A percentile compares a stretch with the other conserved stretches of the same genome.
Conservation (phyloP, 2,329 filamentous ascomycete genomes). For the Stachybotrys chartarum region DNA sequence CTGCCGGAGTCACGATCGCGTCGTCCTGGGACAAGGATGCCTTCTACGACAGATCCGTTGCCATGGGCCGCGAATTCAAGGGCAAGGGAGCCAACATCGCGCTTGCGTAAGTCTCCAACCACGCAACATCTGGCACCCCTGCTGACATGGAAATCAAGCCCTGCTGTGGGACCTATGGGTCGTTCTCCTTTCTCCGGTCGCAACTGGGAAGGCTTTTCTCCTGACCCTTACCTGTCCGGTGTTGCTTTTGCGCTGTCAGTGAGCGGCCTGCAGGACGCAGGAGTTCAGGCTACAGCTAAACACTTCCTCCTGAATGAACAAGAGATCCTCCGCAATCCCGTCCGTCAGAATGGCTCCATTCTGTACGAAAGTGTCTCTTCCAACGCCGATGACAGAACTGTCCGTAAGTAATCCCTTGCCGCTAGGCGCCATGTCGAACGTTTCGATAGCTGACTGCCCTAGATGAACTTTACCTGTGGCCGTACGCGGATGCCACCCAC, state of each 20-base stretch:
- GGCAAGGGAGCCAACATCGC: conserved; percentile 7
- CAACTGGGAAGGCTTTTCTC: conserved; percentile 79
- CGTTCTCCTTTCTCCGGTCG: conserved; percentile 39
- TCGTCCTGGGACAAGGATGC: conserved; percentile 4
- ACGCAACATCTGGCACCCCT: no score
- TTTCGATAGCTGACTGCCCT: not conserved
- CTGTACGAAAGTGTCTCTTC: conserved; percentile 38
- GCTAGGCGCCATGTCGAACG: not conserved
- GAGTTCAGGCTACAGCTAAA: conserved; percentile 45
- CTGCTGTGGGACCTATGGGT: not conserved
- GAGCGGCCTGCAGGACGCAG: conserved; percentile 45
- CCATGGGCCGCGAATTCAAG: conserved; percentile 6
- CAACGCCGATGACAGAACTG: conserved; percentile 55
- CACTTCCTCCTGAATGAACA: conserved; percentile 67
- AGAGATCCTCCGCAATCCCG: conserved; percentile 40
- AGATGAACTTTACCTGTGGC: conserved; percentile 60
- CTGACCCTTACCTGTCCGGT: conserved; percentile 68
- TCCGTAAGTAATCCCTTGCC: conserved; percentile 17
- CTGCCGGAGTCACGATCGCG: not conserved
- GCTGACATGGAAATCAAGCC: not conserved
- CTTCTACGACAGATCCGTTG: conserved; percentile 4
- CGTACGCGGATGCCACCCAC: conserved; percentile 61
- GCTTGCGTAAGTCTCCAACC: conserved; percentile 4
- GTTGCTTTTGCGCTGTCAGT: conserved; percentile 56
- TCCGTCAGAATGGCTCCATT: not conserved